Evolutionary conservation across 2,329 filamentous ascomycete genomes (phyloP), one percentile per base, ranked within the genome.

Genomic region (Ophiostoma sp.): DNA sequence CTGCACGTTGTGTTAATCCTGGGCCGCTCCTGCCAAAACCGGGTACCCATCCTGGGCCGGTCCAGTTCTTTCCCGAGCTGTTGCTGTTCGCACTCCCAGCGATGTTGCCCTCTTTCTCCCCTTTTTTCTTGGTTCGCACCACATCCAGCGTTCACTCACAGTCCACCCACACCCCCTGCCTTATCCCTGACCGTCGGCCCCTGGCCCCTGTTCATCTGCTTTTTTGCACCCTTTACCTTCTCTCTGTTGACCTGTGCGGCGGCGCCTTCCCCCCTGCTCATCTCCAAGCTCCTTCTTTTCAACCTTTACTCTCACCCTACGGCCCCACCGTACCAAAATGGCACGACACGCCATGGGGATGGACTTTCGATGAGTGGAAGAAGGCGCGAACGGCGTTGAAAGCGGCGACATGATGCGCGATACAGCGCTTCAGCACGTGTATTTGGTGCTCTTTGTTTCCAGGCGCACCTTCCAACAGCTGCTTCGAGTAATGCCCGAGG

Each of bases 231-330:
- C 28, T 9, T n/a, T 36, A 59, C 57, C 57, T 22, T 28, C 11
- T n/a, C 3, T 33, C 57, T 52, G 50, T 55, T 28, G 50, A 25
- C 57, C 72, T 71, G 48, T 66, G 68, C 72, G 68, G 68, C 66
- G 57, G 57, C 55, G 71, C 64, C 55, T 68, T 50, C 11, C 25
- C 72, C 52, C 64, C 71, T 68, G 50, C 72, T 59, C 68, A 73
- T 70, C 68, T 69, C 55, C 19, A 45, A 45, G 36, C 36, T 45
- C n/a, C 36, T 71, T 63, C 45, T 52, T 57, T 39, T 42, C 19
- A 31, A 55, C 48, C 68, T 61, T 42, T 52, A 25, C 39, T 31
- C 42, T 52, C 39, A 22, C 45, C 59, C 57, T 19, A 55, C 42
- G 22, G 36, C 63, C 59, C 66, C 72, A 73, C 57, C 19, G 19